Percentiles rank a stretch among this genome's conserved stretches.
These are phyloP conservation scores for Trametes sanguinea DNA, from an alignment of 768 basidiomycete species.

Conservation along the genomic window DNA sequence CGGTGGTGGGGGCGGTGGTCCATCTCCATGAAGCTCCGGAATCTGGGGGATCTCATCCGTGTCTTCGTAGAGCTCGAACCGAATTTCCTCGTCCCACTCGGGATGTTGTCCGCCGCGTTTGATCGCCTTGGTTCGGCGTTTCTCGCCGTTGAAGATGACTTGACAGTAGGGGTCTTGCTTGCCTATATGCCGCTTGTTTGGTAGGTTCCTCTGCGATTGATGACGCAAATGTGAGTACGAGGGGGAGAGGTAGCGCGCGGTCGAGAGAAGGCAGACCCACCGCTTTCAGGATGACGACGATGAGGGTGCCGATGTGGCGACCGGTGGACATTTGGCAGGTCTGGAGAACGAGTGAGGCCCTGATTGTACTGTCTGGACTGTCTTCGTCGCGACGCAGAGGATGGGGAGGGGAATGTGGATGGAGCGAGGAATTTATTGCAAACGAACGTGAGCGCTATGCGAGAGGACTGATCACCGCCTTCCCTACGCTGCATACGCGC, in stretches of 20 bases:
- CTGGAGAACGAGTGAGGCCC: neutral
- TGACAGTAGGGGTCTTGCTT: constrained; percentile 98
- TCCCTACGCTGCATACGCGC: constrained; percentile 2
- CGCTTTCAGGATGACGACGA: constrained; percentile 91
- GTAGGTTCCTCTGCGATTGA: constrained; percentile 70
- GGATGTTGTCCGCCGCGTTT: constrained; percentile 98
- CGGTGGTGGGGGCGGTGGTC: constrained; percentile 59
- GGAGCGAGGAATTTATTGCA: constrained; percentile 17
- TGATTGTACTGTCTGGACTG: neutral
- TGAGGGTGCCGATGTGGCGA: constrained; percentile 87
- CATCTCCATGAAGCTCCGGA: constrained; percentile 32
- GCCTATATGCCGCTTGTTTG: constrained; percentile 89
- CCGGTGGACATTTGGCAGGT: constrained; percentile 48
- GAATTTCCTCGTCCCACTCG: constrained; percentile 98
- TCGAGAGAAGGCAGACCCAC: constrained; percentile 50
- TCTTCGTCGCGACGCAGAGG: constrained; percentile 1
- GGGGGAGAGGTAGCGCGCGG: constrained; percentile 4
- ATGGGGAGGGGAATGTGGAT: constrained; percentile 9
- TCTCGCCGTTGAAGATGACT: constrained; percentile 77
- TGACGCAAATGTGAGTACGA: neutral
- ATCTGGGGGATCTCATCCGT: constrained; percentile 41
- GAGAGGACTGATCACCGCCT: constrained; percentile 12
- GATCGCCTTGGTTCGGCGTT: constrained; percentile 87
- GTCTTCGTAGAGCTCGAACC: constrained; percentile 88
- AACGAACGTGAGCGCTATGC: constrained; percentile 9